Base-by-base conservation (phyloP, 2,329 filamentous ascomycete genomes). In the Hymenoscyphus repandus region DNA sequence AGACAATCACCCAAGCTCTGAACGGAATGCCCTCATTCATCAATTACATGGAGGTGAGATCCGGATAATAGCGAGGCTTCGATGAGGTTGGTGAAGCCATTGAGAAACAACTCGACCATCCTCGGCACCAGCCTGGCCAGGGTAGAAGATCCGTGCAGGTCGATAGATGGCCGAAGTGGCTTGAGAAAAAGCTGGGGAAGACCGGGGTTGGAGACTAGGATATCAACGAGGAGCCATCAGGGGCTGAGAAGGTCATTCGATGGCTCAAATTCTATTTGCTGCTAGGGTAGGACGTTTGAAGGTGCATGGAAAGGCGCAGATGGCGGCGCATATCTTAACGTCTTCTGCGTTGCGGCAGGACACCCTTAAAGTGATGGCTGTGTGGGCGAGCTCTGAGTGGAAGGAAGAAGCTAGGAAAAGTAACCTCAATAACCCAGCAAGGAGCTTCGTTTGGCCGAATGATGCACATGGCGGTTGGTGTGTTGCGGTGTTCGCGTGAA, bases 151-250 rank as follows among this genome's bases (percentile, higher is more conserved):
- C 32, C 32, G 15, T 46, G 12, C 15, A 38, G 15, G 17, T 6
- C 12, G 4, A 4, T 45, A 15, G 11, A 27, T n/a, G n/a, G n/a
- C 11, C 32, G 13, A 13, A 18, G 55, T 54, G 53, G 55, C 55
- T 57, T 55, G 52, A 38, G n/a, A 27, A 52, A 52, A 58, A 56
- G 54, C 57, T 59, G 57, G 57, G 57, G 57, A 57, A 58, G 44
- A 20, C 48, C 37, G 47, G 55, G 52, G 45, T 52, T 11, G 15
- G 31, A 10, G 34, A 33, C 41, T 33, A 39, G 38, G 53, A 40
- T 27, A 13, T n/a, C 18, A 20, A 30, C 17, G 6, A 43, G 45
- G 38, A 36, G 13, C 15, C 5, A 9, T 44, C 32, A 31, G 39
- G 6, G 37, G 17, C n/a, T n/a, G 12, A 17, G 45, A 39, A 27